Evolutionary conservation across 164 flowering plant genomes (phyloP).

Genomic region (Vitis cinerea): DNA sequence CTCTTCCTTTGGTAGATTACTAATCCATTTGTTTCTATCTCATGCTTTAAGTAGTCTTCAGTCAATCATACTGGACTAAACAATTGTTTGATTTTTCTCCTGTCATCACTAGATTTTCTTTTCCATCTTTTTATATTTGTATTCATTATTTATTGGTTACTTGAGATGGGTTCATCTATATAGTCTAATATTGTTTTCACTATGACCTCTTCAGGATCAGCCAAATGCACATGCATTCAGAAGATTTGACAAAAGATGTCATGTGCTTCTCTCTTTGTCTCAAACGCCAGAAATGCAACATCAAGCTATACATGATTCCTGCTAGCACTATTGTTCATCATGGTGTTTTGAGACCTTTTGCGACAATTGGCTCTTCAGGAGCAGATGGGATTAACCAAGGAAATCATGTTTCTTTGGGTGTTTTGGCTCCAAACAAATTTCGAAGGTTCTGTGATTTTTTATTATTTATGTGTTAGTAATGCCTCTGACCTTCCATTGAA

Average conservation of each 20-base stretch:
- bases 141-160: background rate
- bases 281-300: slow-evolving; percentile 9
- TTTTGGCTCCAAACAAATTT: slow-evolving; percentile 8
- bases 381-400: slow-evolving; percentile 1
- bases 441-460: slow-evolving; percentile 16
- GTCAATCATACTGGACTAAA: too few relatives aligned
- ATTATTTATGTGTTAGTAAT: background rate
- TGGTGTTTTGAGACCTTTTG: slow-evolving; percentile 8
- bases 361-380: slow-evolving; percentile 22
- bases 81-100: too few relatives aligned
- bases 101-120: too few relatives aligned
- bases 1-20: background rate
- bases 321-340: background rate
- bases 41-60: too few relatives aligned
- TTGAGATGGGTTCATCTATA: background rate
- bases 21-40: background rate
- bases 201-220: slow-evolving; percentile 24
- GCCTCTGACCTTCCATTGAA: background rate
- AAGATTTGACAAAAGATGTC: slow-evolving; percentile 14
- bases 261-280: slow-evolving; percentile 10
- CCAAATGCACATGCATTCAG: slow-evolving; percentile 10
- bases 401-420: slow-evolving; percentile 12
- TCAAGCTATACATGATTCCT: slow-evolving; percentile 24
- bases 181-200: background rate
- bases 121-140: too few relatives aligned